phyloP scores from a whole-genome alignment of 352 stramenopile species.

The Phytophthora sansomeana region DNA sequence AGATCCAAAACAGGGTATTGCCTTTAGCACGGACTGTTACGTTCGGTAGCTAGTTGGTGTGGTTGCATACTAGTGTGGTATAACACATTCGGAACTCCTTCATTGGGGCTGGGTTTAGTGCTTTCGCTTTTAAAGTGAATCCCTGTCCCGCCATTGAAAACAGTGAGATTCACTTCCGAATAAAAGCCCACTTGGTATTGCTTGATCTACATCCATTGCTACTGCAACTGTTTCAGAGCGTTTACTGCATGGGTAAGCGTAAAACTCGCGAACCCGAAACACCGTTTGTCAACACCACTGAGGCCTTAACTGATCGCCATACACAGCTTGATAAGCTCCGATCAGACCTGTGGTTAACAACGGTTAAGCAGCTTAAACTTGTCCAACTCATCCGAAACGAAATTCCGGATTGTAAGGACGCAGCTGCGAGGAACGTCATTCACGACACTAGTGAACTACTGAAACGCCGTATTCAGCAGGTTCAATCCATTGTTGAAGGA shows the following conservation, averaged over 20 bases:
- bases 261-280: slow-evolving; percentile 18
- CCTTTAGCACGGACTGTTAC: slow-evolving; percentile 13
- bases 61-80: slow-evolving; percentile 16
- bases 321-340: slow-evolving; percentile 14
- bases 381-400: slow-evolving; percentile 20
- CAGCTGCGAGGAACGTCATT: slow-evolving; percentile 2
- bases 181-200: slow-evolving; percentile 6
- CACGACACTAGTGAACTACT: background rate
- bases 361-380: slow-evolving; percentile 16
- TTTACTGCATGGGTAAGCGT: slow-evolving; percentile 18
- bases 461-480: background rate
- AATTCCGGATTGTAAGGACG: slow-evolving; percentile 17
- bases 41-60: slow-evolving; percentile 28
- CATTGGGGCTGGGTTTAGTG: slow-evolving; percentile 5
- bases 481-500: background rate
- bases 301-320: slow-evolving; percentile 6
- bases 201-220: slow-evolving; percentile 26
- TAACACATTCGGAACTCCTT: slow-evolving; percentile 16
- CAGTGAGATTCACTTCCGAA: slow-evolving; percentile 10
- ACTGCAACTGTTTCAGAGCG: slow-evolving; percentile 6
- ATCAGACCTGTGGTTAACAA: slow-evolving; percentile 19
- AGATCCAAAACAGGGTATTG: slow-evolving; percentile 11
- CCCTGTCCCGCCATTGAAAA: slow-evolving; percentile 18
- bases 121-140: slow-evolving; percentile 12
- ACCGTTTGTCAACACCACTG: slow-evolving; percentile 12